Conservation (phyloP, 352 stramenopile genomes). For the Phytophthora pinifolia region DNA sequence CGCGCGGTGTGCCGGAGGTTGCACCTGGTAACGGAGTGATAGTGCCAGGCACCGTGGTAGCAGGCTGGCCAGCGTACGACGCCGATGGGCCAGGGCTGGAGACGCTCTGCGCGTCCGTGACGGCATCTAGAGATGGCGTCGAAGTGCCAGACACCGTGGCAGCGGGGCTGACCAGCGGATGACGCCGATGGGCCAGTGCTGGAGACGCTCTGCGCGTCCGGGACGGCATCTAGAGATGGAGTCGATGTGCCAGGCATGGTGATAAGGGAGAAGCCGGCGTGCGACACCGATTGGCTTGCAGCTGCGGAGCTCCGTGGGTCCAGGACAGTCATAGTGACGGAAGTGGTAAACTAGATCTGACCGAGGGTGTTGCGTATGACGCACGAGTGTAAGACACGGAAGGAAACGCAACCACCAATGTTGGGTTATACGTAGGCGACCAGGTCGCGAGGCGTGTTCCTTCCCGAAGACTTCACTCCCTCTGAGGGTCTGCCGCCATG, state of each 20-base stretch:
- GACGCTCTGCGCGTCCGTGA: not conserved
- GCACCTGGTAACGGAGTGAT: too few species aligned
- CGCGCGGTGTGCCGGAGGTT: too few species aligned
- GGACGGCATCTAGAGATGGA: not conserved
- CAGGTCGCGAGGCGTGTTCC: too few species aligned
- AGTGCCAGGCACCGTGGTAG: too few species aligned
- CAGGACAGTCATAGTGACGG: too few species aligned
- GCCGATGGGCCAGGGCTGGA: too few species aligned
- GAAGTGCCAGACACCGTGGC: not conserved
- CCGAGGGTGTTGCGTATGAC: not conserved
- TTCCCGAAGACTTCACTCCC: not conserved
- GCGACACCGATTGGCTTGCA: too few species aligned
- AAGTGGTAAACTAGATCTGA: not conserved
- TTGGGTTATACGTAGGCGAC: not conserved
- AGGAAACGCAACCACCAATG: not conserved
- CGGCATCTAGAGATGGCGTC: not conserved
- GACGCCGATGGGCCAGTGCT: not conserved
- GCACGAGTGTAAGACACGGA: not conserved
- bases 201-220: not conserved
- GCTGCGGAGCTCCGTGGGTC: too few species aligned
- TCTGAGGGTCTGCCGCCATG: not conserved
- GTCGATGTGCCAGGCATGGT: too few species aligned
- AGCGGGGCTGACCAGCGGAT: not conserved
- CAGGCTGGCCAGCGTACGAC: too few species aligned
- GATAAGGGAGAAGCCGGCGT: too few species aligned